Conservation (phyloP, 345 rosid species). For the Diplotaxis tenuifolia region DNA sequence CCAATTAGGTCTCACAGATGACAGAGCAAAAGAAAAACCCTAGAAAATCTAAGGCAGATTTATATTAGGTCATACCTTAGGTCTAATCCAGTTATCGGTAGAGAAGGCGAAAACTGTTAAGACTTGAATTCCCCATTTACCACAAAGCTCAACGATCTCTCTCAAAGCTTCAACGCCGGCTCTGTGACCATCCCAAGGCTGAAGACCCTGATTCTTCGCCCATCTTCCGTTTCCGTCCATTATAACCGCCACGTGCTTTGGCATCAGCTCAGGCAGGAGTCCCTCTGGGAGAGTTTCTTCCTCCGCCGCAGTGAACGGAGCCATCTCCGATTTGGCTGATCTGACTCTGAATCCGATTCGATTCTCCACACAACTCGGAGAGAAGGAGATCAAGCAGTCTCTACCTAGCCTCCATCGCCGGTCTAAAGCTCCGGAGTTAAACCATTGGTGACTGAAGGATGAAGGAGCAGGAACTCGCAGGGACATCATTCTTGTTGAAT, state of each 20-base stretch:
- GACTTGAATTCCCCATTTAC: constrained; percentile 64
- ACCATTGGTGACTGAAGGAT: constrained; percentile 8
- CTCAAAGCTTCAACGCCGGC: constrained; percentile 61
- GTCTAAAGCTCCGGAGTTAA: neutral
- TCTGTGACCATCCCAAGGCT: constrained; percentile 57
- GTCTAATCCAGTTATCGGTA: constrained; percentile 73
- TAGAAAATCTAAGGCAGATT: neutral
- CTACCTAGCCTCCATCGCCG: neutral
- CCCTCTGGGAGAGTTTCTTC: constrained; percentile 48
- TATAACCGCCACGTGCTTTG: constrained; percentile 75
- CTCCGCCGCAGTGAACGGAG: neutral
- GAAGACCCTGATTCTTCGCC: constrained; percentile 57
- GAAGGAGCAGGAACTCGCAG: constrained; percentile 32
- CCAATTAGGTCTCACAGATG: neutral
- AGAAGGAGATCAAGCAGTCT: constrained; percentile 9
- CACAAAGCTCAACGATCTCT: constrained; percentile 49
- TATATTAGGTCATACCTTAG: constrained; percentile 42
- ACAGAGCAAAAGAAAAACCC: neutral
- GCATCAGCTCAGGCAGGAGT: constrained; percentile 49
- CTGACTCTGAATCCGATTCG: constrained; percentile 6
- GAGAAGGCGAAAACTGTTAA: constrained; percentile 84
- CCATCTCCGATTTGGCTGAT: constrained; percentile 34
- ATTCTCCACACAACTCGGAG: neutral
- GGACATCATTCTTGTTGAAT: constrained; percentile 27
- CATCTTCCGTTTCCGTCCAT: constrained; percentile 87